Conservation (phyloP, 306 rosid genomes). For the Medicago lupulina region DNA sequence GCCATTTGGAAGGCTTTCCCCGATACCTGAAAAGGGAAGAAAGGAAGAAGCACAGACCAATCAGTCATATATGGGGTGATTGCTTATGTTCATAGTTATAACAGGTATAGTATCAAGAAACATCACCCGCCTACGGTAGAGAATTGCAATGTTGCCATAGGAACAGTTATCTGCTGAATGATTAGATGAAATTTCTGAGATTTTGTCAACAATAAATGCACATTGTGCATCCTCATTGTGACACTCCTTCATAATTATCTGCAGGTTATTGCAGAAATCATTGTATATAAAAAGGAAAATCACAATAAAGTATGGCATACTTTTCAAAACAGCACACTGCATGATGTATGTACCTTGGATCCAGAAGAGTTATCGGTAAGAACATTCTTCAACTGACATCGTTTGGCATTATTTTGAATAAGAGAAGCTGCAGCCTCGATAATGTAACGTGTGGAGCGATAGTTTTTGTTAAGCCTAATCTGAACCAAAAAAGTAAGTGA, state of each 20-base stretch:
- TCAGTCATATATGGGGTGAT: slow-evolving; percentile 15
- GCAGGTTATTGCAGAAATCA: slow-evolving; percentile 35
- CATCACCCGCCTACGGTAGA: slow-evolving; percentile 94
- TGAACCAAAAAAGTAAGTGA: slow-evolving; percentile 48
- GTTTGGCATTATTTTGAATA: slow-evolving; percentile 71
- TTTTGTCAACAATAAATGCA: slow-evolving; percentile 88
- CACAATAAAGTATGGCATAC: slow-evolving; percentile 2
- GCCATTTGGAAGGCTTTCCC: slow-evolving; percentile 92
- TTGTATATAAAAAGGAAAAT: slow-evolving; percentile 35
- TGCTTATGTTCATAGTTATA: slow-evolving; percentile 20
- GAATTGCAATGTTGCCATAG: slow-evolving; percentile 81
- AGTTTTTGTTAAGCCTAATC: slow-evolving; percentile 90
- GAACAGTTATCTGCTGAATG: slow-evolving; percentile 59
- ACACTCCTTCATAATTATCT: slow-evolving; percentile 87
- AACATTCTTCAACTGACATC: slow-evolving; percentile 73
- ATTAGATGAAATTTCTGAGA: slow-evolving; percentile 64
- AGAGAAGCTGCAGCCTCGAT: slow-evolving; percentile 94
- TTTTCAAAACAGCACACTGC: slow-evolving; percentile 32
- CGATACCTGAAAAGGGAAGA: slow-evolving; percentile 60
- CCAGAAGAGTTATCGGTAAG: slow-evolving; percentile 85
- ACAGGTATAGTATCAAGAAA: slow-evolving; percentile 43
- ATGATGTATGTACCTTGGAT: slow-evolving; percentile 70
- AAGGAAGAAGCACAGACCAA: slow-evolving; percentile 22
- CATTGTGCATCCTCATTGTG: slow-evolving; percentile 89
- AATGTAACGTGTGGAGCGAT: slow-evolving; percentile 89